Evolutionary conservation across 495 filamentous ascomycete species (phyloP).

Genomic region (Chaetomium cochliodes): DNA sequence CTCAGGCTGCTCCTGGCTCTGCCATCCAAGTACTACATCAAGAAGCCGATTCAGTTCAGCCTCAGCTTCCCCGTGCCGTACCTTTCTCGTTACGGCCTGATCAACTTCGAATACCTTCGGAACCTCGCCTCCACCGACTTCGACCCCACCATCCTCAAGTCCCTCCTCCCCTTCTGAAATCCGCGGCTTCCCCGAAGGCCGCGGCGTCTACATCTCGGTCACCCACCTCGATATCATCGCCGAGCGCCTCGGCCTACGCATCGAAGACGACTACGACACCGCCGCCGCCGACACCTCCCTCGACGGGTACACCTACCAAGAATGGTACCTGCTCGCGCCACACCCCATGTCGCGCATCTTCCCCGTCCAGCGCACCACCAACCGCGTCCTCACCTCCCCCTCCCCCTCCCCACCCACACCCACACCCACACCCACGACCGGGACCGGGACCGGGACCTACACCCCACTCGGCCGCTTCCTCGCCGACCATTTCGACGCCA

Average conservation of each 20-base stretch:
- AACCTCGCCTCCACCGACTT: background rate
- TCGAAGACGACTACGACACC: background rate
- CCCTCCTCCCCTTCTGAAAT: background rate
- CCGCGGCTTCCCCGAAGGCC: background rate
- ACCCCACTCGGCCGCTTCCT: background rate
- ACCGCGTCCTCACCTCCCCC: background rate
- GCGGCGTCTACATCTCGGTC: background rate
- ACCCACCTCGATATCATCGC: background rate
- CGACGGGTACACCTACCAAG: conserved; percentile 1
- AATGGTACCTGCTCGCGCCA: conserved; percentile 5
- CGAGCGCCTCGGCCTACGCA: background rate
- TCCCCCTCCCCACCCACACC: background rate
- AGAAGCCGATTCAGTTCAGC: background rate
- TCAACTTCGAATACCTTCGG: background rate
- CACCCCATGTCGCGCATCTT: background rate
- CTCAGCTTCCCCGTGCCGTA: conserved; percentile 1
- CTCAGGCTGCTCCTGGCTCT: background rate
- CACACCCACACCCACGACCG: no score
- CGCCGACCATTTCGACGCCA: conserved; percentile 5
- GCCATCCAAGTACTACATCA: conserved; percentile 3
- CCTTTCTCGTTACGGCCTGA: background rate
- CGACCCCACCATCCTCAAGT: background rate
- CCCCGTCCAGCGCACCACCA: background rate
- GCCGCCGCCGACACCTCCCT: background rate
- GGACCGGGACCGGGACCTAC: no score